Conservation (phyloP, 257 asterid species). For the Cinchona pubescens region DNA sequence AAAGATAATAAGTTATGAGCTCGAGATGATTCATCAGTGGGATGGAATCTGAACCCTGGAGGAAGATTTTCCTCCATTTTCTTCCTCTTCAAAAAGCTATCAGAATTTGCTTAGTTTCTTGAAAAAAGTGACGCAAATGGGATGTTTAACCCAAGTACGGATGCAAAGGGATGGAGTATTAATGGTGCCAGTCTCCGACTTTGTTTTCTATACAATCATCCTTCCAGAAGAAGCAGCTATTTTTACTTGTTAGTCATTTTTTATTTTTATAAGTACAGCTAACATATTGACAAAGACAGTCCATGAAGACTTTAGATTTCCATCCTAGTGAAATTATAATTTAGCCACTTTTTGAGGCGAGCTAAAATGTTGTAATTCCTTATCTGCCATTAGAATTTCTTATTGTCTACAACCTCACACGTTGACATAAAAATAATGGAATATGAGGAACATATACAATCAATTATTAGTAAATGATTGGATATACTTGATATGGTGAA, state of each 20-base stretch:
- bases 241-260: conserved; percentile 31
- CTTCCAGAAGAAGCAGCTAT: conserved; percentile 61
- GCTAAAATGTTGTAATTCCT: conserved; percentile 4
- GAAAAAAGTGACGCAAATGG: background rate
- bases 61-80: conserved; percentile 71
- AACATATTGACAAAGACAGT: conserved; percentile 83
- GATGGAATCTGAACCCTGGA: conserved; percentile 88
- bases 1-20: conserved; percentile 61
- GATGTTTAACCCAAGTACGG: conserved; percentile 26
- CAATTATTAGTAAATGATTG: background rate
- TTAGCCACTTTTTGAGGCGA: conserved; percentile 14
- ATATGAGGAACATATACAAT: background rate
- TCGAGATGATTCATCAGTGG: conserved; percentile 91
- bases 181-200: conserved; percentile 25
- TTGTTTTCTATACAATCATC: conserved; percentile 19
- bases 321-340: background rate
- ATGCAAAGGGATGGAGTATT: conserved; percentile 21
- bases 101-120: background rate
- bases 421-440: background rate
- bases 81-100: background rate
- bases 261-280: conserved; percentile 56
- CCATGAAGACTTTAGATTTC: conserved; percentile 23
- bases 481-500: background rate
- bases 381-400: background rate
- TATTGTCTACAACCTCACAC: background rate